Base-by-base conservation (phyloP, 495 filamentous ascomycete genomes). In the Penicillium arizonense region DNA sequence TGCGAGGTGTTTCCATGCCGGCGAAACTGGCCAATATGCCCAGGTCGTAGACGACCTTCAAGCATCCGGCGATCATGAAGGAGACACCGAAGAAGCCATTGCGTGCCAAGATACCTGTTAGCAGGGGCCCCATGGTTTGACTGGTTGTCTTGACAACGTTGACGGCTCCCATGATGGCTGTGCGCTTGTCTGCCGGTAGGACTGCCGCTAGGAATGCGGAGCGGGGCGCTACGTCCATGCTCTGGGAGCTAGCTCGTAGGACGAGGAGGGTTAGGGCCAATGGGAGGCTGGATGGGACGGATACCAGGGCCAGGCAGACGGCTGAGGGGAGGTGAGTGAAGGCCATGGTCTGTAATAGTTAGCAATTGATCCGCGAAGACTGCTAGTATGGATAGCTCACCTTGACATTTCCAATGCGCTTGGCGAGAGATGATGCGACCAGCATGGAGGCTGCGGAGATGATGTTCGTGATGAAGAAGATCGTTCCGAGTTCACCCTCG, bases 211-310 rank as follows among this genome's bases (percentile, higher is more conserved):
- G 76, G 68, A 95, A 94, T 0, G 91, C 89, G 0, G 86, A 81
- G 3, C 89, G 81, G 0, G 91, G 90, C 0, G 88, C 88, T 52
- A 87, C 82, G 59, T 96, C 90, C 89, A 94, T 94, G 57, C 77
- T 87, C 58, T 87, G 83, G 9, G 84, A 75, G 35, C 82, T 82
- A 0, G 87, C 79, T 10, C 90, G 81, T n/a, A 93, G 70, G 26
- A 90, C 69, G 12, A 92, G 72, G 38, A 92, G 82, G 3, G 73
- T 77, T 39, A 87, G 74, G 3, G 84, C 74, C 18, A 88, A 52
- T 23, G 74, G 76, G 12, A 86, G 70, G 23, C 67, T 71, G 26
- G 65, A 63, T 1, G 86, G 82, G 13, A 88, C 57, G 0, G 87
- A 83, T 46, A 95, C 86, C 24, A 92, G 60, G 10, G 84, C 71